Base-by-base conservation (phyloP, 441 rosid species). In the Populus hybrid region DNA sequence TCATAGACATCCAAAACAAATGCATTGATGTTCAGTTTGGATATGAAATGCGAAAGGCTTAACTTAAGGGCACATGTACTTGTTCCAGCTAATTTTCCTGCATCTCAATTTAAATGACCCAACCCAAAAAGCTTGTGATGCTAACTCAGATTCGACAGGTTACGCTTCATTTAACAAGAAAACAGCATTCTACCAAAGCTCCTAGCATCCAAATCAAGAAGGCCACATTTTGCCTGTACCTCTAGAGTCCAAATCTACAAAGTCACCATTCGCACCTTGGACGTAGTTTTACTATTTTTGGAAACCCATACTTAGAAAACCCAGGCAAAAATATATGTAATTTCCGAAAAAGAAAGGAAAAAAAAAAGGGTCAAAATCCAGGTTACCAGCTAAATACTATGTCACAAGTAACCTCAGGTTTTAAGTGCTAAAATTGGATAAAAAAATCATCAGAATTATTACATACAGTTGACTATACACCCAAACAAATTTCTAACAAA, bases 281-380 rank as follows among this genome's bases (percentile, higher is more conserved):
- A 61, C 24, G 65, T 63, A 21, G 26, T 10, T 63, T 9, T 63
- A 63, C 28, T 21, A 61, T 61, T 21, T 63, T 12, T 23, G 9
- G 65, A 33, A 24, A 69, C 65, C 59, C 16, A 31, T 50, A 36
- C 20, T 35, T 68, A 14, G 69, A 68, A 14, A 66, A 66, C 2
- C 45, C 31, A 73, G 38, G 20, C 38, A 14, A 50, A 63, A 68
- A 64, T 68, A 70, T 9, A 66, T 8, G 72, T 73, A 38, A n/a
- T 53, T 40, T 28, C 21, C 64, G 38, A 0, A 20, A 1, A 28
- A 20, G 6, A 26, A 9, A 56, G 7, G 36, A 4, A 33, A n/a
- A 26, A 66, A 45, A 33, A 64, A 68, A 66, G 18, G 35, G 64
- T 73, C 77, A 61, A 78, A 35, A 33, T 68, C 69, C 63, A 70